phyloP scores from a whole-genome alignment of 192 early-diverging fungal genomes.

The Haplosporangium gracile region DNA sequence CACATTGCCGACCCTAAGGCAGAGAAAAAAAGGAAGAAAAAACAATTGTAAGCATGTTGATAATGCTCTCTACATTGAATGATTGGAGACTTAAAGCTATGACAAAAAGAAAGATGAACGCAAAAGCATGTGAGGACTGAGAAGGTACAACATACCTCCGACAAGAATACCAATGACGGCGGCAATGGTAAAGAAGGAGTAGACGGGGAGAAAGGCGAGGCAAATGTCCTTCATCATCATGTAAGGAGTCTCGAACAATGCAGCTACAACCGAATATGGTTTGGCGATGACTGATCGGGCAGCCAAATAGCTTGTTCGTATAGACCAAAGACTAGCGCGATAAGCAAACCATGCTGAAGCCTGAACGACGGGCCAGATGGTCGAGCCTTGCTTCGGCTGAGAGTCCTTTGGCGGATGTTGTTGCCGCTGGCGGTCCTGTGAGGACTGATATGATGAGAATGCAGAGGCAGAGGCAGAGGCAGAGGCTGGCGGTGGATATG shows the following conservation, averaged over 20 bases:
- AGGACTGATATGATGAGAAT: constrained; percentile 2
- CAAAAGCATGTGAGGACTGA: not conserved
- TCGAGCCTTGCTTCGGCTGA: not conserved
- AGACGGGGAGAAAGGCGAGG: constrained; percentile 43
- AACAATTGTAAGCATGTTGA: not conserved
- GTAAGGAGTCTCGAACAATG: constrained; percentile 19
- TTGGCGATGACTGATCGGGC: constrained; percentile 5
- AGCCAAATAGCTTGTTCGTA: not conserved
- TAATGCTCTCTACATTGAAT: not conserved
- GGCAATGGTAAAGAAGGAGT: constrained; percentile 43
- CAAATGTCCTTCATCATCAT: constrained; percentile 33
- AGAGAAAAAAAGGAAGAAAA: not conserved
- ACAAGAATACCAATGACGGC: constrained; percentile 44
- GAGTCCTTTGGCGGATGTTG: not conserved
- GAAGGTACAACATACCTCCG: constrained; percentile 28
- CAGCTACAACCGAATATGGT: not conserved
- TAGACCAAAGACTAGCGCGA: not conserved
- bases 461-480: not conserved
- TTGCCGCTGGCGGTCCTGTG: not conserved
- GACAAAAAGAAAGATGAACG: not conserved
- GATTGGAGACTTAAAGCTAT: not conserved
- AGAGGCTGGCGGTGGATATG: not conserved
- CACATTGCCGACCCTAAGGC: constrained; percentile 27
- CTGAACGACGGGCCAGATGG: not conserved
- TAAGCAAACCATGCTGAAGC: not conserved